phyloP scores from a whole-genome alignment of 495 filamentous ascomycete genomes.

The Haplographium delicatum region DNA sequence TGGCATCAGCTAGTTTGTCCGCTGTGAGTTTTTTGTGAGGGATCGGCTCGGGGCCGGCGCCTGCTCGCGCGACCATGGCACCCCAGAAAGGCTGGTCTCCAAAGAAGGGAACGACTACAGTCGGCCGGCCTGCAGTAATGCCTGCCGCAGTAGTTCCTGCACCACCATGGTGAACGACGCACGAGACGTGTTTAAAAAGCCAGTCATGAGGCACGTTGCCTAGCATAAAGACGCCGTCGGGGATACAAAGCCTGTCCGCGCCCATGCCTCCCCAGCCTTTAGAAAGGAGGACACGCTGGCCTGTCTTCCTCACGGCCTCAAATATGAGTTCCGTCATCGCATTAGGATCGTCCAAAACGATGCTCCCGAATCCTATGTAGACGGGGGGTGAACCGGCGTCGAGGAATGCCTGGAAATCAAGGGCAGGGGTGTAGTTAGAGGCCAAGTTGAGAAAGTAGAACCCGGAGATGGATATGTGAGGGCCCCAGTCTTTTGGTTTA shows the following conservation, averaged over 20 bases:
- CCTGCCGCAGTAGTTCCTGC: constrained; percentile 62
- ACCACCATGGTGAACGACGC: constrained; percentile 60
- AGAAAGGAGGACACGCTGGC: constrained; percentile 54
- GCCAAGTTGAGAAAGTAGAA: constrained; percentile 45
- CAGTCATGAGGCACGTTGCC: constrained; percentile 66
- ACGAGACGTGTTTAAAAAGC: constrained; percentile 55
- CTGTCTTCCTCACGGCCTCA: constrained; percentile 47
- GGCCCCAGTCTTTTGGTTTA: constrained; percentile 59
- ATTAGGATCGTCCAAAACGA: constrained; percentile 59
- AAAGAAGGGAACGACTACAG: constrained; percentile 63
- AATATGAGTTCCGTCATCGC: constrained; percentile 55
- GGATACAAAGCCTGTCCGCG: constrained; percentile 39
- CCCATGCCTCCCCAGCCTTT: constrained; percentile 63
- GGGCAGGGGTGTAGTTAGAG: constrained; percentile 48
- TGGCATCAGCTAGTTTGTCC: constrained; percentile 60
- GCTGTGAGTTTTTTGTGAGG: constrained; percentile 61
- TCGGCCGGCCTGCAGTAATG: constrained; percentile 55
- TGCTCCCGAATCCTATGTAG: constrained; percentile 65
- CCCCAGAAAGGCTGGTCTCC: constrained; percentile 61
- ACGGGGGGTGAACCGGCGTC: constrained; percentile 48
- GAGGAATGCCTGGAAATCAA: constrained; percentile 48
- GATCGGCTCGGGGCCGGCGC: constrained; percentile 62
- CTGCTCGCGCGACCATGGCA: constrained; percentile 45
- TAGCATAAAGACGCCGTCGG: constrained; percentile 48
- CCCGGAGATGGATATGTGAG: constrained; percentile 50